Percentiles rank a stretch among this genome's conserved stretches.
These are phyloP conservation scores for Coniochaeta sp. DNA, from an alignment of 2,329 filamentous ascomycete genomes.

Conservation along the genomic window DNA sequence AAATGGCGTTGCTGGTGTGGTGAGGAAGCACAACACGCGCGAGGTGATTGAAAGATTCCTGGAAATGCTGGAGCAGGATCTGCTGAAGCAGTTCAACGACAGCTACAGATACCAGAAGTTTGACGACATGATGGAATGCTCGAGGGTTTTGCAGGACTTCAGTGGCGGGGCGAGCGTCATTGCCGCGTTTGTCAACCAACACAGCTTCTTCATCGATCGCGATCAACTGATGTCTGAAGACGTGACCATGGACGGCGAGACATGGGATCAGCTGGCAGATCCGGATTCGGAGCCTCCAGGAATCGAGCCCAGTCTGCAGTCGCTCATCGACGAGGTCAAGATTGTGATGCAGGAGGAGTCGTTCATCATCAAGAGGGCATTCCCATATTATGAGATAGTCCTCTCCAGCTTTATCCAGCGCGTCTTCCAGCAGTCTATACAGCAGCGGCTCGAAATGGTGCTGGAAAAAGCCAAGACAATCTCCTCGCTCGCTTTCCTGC, in stretches of 20 bases:
- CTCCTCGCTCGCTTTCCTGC: constrained; percentile 84
- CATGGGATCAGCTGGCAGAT: constrained; percentile 89
- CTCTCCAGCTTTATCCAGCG: constrained; percentile 88
- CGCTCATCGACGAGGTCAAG: constrained; percentile 86
- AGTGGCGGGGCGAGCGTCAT: constrained; percentile 94
- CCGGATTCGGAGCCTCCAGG: constrained; percentile 88
- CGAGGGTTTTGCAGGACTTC: constrained; percentile 89
- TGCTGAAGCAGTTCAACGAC: constrained; percentile 93
- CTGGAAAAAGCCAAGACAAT: constrained; percentile 89
- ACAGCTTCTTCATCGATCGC: constrained; percentile 97
- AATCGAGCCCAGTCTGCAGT: constrained; percentile 87
- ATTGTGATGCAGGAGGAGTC: constrained; percentile 97
- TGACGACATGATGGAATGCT: constrained; percentile 96
- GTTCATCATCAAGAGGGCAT: constrained; percentile 91
- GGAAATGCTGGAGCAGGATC: constrained; percentile 89
- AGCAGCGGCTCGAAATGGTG: constrained; percentile 92
- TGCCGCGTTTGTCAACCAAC: constrained; percentile 94
- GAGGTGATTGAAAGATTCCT: constrained; percentile 96
- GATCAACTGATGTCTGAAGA: constrained; percentile 89
- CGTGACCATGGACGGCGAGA: constrained; percentile 64
- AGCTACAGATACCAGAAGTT: constrained; percentile 94
- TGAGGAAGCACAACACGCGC: constrained; percentile 59
- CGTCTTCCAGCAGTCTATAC: constrained; percentile 96
- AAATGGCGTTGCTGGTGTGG: constrained; percentile 38
- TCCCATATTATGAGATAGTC: constrained; percentile 93